phyloP scores from a whole-genome alignment of 2,329 filamentous ascomycete genomes.

The Fusarium sp. region DNA sequence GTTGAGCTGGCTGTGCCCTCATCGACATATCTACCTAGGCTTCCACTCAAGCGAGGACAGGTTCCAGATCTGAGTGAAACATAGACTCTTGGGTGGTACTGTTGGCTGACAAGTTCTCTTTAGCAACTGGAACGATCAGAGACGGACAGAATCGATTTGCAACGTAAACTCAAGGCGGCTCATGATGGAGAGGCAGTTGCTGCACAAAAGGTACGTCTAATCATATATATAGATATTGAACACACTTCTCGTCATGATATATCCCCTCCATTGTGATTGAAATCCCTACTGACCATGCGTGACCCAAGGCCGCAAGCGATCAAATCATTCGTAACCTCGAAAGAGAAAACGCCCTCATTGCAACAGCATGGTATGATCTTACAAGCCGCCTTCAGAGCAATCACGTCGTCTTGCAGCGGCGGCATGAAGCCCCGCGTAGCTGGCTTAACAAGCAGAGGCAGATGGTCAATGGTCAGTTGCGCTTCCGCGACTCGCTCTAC shows the following conservation, averaged over 20 bases:
- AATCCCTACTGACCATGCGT: conserved; percentile 27
- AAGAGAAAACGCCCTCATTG: conserved; percentile 81
- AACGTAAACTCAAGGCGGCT: conserved; percentile 64
- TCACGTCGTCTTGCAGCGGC: conserved; percentile 79
- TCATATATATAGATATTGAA: conserved; percentile 7
- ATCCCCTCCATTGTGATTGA: background rate
- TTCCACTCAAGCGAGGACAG: conserved; percentile 9
- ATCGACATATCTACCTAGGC: conserved; percentile 6
- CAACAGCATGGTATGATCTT: conserved; percentile 88
- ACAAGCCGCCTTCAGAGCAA: conserved; percentile 83
- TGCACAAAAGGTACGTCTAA: conserved; percentile 63
- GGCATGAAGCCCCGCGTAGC: conserved; percentile 79
- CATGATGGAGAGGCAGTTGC: conserved; percentile 61
- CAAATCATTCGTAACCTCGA: conserved; percentile 74
- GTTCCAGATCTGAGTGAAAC: background rate
- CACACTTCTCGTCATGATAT: conserved; percentile 1
- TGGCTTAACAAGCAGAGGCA: conserved; percentile 87
- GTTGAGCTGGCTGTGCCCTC: background rate
- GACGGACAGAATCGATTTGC: conserved; percentile 66
- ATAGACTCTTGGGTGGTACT: background rate
- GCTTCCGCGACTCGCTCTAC: conserved; percentile 56
- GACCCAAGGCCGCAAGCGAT: conserved; percentile 60
- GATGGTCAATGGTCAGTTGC: conserved; percentile 70
- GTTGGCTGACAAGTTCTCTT: conserved; percentile 29
- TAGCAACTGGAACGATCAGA: conserved; percentile 70